A percentile compares a stretch with the other conserved stretches of the same genome.
phyloP scores from a whole-genome alignment of 352 stramenopile genomes.

The Phytophthora multivora region DNA sequence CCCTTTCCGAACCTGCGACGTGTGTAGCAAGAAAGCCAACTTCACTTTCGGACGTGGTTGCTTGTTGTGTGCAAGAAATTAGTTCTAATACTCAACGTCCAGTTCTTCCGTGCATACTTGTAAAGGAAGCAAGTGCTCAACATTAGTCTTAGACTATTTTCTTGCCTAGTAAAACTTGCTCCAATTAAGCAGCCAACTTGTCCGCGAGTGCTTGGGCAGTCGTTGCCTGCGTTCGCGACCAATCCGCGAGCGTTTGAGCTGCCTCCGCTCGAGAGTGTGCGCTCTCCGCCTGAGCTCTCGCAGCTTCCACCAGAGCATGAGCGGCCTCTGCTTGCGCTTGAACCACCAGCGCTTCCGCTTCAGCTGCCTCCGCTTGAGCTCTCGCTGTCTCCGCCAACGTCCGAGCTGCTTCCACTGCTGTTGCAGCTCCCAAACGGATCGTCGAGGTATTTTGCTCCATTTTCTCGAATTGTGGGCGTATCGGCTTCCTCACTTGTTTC shows the following conservation, averaged over 20 bases:
- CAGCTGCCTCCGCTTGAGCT: constrained; percentile 29
- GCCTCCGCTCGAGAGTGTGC: constrained; percentile 18
- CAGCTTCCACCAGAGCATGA: constrained; percentile 23
- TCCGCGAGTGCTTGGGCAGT: constrained; percentile 18
- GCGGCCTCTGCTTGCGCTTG: constrained; percentile 31
- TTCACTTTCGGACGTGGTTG: no score
- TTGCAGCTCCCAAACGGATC: constrained; percentile 11
- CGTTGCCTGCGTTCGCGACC: constrained; percentile 17
- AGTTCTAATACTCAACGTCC: no score
- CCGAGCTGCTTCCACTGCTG: constrained; percentile 12
- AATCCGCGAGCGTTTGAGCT: constrained; percentile 20
- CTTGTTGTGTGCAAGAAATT: no score
- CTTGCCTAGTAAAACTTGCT: no score
- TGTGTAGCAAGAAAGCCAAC: no score
- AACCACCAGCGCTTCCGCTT: constrained; percentile 26
- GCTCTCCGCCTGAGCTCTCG: constrained; percentile 23
- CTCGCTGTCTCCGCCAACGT: constrained; percentile 21
- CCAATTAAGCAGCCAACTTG: constrained; percentile 1
- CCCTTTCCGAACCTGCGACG: no score
- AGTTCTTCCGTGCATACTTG: no score
- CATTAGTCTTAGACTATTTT: no score
- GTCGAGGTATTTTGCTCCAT: not conserved
- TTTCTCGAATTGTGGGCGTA: not conserved
- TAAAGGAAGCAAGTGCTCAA: no score
- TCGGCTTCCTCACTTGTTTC: not conserved